phyloP scores from a whole-genome alignment of 2,329 filamentous ascomycete genomes.

The Fusarium graminum region DNA sequence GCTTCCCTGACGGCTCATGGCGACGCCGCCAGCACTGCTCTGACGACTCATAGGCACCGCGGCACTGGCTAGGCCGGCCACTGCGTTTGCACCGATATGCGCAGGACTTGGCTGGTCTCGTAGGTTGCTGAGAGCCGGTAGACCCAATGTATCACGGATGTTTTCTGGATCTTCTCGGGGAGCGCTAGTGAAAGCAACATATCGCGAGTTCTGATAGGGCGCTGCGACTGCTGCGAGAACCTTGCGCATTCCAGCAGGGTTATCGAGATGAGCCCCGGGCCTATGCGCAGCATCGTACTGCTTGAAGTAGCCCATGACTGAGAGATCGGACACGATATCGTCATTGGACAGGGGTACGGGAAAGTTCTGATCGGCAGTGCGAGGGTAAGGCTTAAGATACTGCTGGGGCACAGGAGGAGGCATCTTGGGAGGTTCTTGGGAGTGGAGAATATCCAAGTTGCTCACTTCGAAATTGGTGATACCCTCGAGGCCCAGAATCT shows the following conservation, averaged over 20 bases:
- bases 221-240: conserved; percentile 68
- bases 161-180: conserved; percentile 63
- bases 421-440: conserved; percentile 68
- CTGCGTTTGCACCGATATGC: conserved; percentile 40
- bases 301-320: conserved; percentile 70
- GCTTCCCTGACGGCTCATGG: conserved; percentile 69
- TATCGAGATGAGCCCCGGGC: conserved; percentile 68
- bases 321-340: conserved; percentile 67
- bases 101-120: conserved; percentile 58
- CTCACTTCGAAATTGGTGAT: conserved; percentile 70
- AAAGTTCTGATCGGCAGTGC: conserved; percentile 68
- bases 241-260: conserved; percentile 65
- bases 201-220: conserved; percentile 62
- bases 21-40: conserved; percentile 66
- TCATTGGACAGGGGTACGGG: conserved; percentile 64
- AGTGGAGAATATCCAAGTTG: conserved; percentile 69
- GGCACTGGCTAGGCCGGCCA: conserved; percentile 50
- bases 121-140: conserved; percentile 59
- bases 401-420: conserved; percentile 69
- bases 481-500: conserved; percentile 70
- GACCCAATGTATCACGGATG: conserved; percentile 64
- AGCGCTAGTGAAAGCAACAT: conserved; percentile 62
- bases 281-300: conserved; percentile 68
- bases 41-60: conserved; percentile 68
- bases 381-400: conserved; percentile 69